Percentiles rank a stretch among this genome's conserved stretches.
These are phyloP conservation scores for Geotrichum candidum DNA, from an alignment of 1,139 yeast genomes.

Conservation along the genomic window DNA sequence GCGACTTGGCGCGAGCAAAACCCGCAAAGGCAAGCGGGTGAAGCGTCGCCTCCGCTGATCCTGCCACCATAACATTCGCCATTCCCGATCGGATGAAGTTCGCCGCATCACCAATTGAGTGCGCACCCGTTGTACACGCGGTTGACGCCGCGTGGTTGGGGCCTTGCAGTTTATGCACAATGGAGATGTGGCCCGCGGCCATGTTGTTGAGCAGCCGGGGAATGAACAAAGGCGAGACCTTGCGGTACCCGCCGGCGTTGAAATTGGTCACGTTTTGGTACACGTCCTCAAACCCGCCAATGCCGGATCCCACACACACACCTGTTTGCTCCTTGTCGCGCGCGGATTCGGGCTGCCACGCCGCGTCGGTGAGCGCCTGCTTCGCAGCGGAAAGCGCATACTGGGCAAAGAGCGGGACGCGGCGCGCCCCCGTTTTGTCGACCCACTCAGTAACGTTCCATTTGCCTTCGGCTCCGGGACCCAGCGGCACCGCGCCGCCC, in stretches of 20 bases:
- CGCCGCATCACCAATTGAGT: conserved; percentile 88
- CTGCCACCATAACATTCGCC: conserved; percentile 85
- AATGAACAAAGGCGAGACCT: conserved; percentile 77
- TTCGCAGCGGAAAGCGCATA: conserved; percentile 71
- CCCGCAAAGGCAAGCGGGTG: conserved; percentile 90
- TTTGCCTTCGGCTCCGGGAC: conserved; percentile 44
- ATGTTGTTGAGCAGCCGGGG: conserved; percentile 82
- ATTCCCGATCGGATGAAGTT: conserved; percentile 73
- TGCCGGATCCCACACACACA: conserved; percentile 87
- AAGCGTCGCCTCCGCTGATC: conserved; percentile 83
- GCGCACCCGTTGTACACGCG: conserved; percentile 96
- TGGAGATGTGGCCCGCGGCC: conserved; percentile 92
- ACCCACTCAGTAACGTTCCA: conserved; percentile 43
- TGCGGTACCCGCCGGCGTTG: conserved; percentile 52
- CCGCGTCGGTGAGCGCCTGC: conserved; percentile 70
- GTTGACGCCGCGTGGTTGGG: conserved; percentile 87
- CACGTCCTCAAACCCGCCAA: conserved; percentile 79
- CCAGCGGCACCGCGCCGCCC: conserved; percentile 65
- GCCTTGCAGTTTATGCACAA: conserved; percentile 67
- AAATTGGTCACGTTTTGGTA: conserved; percentile 55
- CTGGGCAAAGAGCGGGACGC: conserved; percentile 70
- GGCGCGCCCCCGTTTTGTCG: conserved; percentile 38
- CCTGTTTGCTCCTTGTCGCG: conserved; percentile 42
- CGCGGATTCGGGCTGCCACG: conserved; percentile 40
- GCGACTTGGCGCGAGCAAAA: conserved; percentile 82